These are phyloP conservation scores for Candida cerambycidarum DNA, from an alignment of 805 yeast genomes.

Conservation along the genomic window DNA sequence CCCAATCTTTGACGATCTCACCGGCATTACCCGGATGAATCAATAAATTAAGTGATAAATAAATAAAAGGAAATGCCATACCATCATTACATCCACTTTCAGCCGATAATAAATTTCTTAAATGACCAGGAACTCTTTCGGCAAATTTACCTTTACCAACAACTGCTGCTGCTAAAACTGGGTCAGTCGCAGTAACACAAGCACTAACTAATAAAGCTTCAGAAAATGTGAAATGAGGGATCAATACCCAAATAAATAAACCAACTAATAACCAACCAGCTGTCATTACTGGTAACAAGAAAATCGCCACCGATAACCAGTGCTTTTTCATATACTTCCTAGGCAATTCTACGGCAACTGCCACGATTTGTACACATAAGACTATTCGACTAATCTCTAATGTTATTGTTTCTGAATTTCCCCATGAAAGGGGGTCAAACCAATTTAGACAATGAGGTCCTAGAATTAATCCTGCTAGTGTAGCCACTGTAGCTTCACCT, in stretches of 20 bases:
- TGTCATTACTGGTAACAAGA: slow-evolving; percentile 86
- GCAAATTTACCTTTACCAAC: slow-evolving; percentile 95
- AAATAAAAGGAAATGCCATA: slow-evolving; percentile 90
- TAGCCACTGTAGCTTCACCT: slow-evolving; percentile 90
- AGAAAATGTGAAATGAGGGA: slow-evolving; percentile 70
- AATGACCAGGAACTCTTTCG: slow-evolving; percentile 87
- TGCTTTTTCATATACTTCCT: slow-evolving; percentile 83
- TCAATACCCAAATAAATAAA: slow-evolving; percentile 71
- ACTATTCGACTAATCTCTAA: slow-evolving; percentile 82
- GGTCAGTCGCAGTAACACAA: slow-evolving; percentile 93
- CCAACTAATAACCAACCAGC: slow-evolving; percentile 86
- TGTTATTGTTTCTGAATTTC: slow-evolving; percentile 77
- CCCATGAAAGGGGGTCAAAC: slow-evolving; percentile 86
- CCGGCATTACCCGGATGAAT: slow-evolving; percentile 63
- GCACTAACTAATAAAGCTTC: slow-evolving; percentile 77
- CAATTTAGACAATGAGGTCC: slow-evolving; percentile 86
- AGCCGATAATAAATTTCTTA: slow-evolving; percentile 78
- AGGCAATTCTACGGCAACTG: slow-evolving; percentile 92
- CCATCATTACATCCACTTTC: slow-evolving; percentile 94
- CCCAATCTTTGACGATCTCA: slow-evolving; percentile 77
- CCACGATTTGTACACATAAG: slow-evolving; percentile 84
- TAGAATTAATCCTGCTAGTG: slow-evolving; percentile 78
- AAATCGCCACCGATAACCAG: slow-evolving; percentile 71
- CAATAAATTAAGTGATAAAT: slow-evolving; percentile 66
- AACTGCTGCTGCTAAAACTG: slow-evolving; percentile 91